A percentile compares a stretch with the other conserved stretches of the same genome.
Evolutionary conservation across 73 alveolate species (phyloP).

Genomic region (Tetrahymena elliotti): DNA sequence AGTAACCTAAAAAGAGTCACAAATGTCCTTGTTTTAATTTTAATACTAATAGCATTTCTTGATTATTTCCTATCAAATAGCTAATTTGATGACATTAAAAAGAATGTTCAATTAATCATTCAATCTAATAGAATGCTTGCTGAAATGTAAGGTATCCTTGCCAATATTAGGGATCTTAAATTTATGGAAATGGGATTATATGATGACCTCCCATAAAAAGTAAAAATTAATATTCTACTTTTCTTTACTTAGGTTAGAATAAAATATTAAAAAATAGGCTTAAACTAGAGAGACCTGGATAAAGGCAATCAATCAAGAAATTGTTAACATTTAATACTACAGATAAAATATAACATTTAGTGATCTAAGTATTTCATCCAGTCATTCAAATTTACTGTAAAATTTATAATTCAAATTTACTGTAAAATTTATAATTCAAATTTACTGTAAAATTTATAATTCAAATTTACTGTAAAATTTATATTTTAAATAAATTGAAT

Average conservation of each 20-base stretch:
- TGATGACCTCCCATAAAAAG: neutral
- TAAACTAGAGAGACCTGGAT: neutral
- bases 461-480: too few relatives aligned
- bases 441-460: too few relatives aligned
- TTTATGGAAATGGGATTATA: constrained; percentile 3
- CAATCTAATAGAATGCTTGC: constrained; percentile 5
- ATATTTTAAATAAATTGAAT: too few relatives aligned
- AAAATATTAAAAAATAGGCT: neutral
- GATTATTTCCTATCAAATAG: constrained; percentile 15
- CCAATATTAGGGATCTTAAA: constrained; percentile 8
- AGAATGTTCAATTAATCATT: neutral
- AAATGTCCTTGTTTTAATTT: constrained; percentile 5
- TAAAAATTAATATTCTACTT: neutral
- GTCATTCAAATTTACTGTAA: neutral
- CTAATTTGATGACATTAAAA: constrained; percentile 15
- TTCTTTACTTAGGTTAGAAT: neutral
- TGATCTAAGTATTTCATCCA: neutral
- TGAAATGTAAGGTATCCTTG: constrained; percentile 13
- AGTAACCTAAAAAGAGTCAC: constrained; percentile 24
- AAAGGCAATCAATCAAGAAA: neutral
- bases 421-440: too few relatives aligned
- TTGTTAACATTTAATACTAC: neutral
- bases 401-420: neutral
- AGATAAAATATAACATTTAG: neutral
- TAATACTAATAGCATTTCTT: constrained; percentile 21